Conservation (phyloP, 352 stramenopile species). For the Pythium periplocum region DNA sequence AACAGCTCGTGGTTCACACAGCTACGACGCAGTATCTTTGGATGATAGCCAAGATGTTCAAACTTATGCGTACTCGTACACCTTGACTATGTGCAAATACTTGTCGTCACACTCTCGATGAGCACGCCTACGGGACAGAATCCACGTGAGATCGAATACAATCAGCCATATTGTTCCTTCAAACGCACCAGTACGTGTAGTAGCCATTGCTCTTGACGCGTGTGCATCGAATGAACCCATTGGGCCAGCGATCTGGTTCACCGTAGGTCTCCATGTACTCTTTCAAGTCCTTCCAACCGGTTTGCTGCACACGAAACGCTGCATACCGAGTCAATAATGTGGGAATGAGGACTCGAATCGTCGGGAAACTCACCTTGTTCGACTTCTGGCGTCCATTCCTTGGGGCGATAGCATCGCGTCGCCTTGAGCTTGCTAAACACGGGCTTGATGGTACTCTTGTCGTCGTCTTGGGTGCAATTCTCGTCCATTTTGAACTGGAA, state of each 20-base stretch:
- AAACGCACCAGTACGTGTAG: conserved; percentile 70
- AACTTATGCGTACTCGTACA: conserved; percentile 63
- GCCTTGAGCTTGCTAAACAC: conserved; percentile 49
- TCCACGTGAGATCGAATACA: not conserved
- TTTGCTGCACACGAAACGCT: conserved; percentile 72
- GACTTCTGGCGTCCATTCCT: conserved; percentile 61
- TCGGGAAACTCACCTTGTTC: conserved; percentile 40
- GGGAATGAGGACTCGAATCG: too few species aligned
- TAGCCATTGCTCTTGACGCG: conserved; percentile 79
- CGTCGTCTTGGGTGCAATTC: conserved; percentile 19
- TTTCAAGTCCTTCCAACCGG: conserved; percentile 69
- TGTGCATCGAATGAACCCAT: conserved; percentile 73
- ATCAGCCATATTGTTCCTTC: not conserved
- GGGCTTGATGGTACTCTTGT: conserved; percentile 15
- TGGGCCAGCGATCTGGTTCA: conserved; percentile 66
- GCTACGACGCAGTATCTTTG: conserved; percentile 13
- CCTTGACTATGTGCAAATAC: conserved; percentile 72
- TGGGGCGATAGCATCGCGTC: conserved; percentile 53
- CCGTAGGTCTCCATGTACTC: conserved; percentile 80
- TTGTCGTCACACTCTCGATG: conserved; percentile 79
- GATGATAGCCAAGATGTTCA: not conserved
- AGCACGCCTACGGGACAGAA: conserved; percentile 24
- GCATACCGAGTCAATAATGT: not conserved
- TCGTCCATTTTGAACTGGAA: conserved; percentile 56
- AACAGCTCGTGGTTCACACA: conserved; percentile 8